Evolutionary conservation across 805 yeast species (phyloP), one percentile per base, ranked within the genome.

Genomic region (Myxozyma udenii): DNA sequence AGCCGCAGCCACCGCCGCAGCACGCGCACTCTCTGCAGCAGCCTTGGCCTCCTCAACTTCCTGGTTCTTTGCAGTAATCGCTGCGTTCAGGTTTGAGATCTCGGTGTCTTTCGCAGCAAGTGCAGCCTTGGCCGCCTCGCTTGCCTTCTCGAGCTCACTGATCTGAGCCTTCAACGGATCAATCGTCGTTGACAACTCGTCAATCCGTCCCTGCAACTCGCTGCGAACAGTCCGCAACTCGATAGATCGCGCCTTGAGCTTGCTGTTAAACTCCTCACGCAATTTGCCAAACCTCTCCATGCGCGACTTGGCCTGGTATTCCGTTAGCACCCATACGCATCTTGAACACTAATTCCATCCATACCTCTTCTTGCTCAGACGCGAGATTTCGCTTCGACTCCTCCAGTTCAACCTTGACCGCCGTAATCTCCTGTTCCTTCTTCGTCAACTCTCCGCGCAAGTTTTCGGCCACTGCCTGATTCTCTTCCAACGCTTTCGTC

Each of bases 241-340:
- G n/a, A n/a, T n/a, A n/a, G n/a, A n/a, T n/a, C n/a, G 12, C 53
- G 53, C 50, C 48, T 49, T 14, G 32, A 65, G 57, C 57, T 66
- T 66, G 14, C 51, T 53, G 46, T 61, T 63, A 21, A 61, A 62
- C 53, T 65, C 67, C 19, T 48, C 53, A 46, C 44, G 58, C 25
- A 65, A 50, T 26, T 46, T 51, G 35, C 41, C 53, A 23, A 57
- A 30, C 36, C 43, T 48, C 23, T 33, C 38, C 4, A 19, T 47
- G 40, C 21, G 51, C 9, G 39, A 46, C 48, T 57, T 59, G 44
- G 30, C 51, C 51, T 48, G 23, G 14, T 11, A 54, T 58, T 16
- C 21, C 19, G 23, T 46, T 16, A 24, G 41, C n/a, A 4, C 9
- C 26, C 28, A 30, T 14, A 22, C 14, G 14, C 32, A 19, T 9